These are phyloP conservation scores for Cercospora sojina DNA, from an alignment of 2,329 filamentous ascomycete genomes.

Conservation along the genomic window DNA sequence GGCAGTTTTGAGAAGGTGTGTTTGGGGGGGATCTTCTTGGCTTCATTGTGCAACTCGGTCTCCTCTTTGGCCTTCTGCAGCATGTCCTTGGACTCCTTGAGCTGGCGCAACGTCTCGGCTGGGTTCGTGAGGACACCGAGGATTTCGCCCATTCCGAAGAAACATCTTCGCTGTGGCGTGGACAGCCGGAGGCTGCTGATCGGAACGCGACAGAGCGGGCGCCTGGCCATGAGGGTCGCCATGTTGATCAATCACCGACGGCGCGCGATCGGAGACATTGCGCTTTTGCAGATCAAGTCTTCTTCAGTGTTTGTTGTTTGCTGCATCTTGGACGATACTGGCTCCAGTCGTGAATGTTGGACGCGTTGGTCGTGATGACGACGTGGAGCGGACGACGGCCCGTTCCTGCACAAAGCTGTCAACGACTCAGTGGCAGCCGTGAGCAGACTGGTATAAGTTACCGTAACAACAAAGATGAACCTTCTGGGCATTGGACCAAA, in stretches of 20 bases:
- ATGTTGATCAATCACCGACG: background rate
- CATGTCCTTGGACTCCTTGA: constrained; percentile 25
- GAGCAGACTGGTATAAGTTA: too few relatives aligned
- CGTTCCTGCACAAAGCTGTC: background rate
- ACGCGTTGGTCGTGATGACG: background rate
- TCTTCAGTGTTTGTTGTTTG: background rate
- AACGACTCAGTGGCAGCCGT: too few relatives aligned
- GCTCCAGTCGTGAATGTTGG: background rate
- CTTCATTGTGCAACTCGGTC: constrained; percentile 19
- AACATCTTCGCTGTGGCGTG: constrained; percentile 8
- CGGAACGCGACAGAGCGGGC: constrained; percentile 4
- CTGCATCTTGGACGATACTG: background rate
- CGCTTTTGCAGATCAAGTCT: background rate
- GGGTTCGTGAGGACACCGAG: constrained; percentile 21
- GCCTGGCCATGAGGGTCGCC: background rate
- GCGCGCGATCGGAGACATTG: background rate
- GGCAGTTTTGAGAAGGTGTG: constrained; percentile 23
- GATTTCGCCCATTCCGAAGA: constrained; percentile 25
- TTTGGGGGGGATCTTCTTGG: constrained; percentile 22
- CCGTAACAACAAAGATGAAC: too few relatives aligned
- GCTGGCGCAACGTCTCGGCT: constrained; percentile 20
- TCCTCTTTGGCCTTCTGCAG: constrained; percentile 23
- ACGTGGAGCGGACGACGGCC: background rate
- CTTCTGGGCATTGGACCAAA: too few relatives aligned
- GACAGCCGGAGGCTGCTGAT: background rate